Evolutionary conservation across 2,329 filamentous ascomycete species (phyloP), one percentile per base, ranked within the genome.

Genomic region (Metarhizium album): DNA sequence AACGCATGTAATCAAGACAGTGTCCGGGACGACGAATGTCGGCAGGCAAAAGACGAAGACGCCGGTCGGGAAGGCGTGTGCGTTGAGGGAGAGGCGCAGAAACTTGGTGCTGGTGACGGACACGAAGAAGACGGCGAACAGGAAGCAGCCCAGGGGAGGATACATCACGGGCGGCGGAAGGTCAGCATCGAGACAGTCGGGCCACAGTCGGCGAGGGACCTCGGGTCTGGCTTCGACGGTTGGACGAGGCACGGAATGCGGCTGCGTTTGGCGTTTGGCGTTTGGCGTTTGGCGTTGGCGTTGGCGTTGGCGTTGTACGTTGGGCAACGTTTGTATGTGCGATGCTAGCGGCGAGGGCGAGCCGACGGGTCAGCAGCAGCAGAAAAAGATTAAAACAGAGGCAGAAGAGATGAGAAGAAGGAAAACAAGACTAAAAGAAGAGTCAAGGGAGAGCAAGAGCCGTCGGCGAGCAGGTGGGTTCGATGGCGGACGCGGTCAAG

Each of bases 21-120:
- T 16, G 27, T 66, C 64, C 49, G 57, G 53, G 35, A 64, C 42
- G 48, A 65, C 56, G 50, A 66, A 65, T 1, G 62, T 59, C 42
- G 64, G 63, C 14, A 66, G 56, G 50, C 60, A 65, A 8, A 64
- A 50, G n/a, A 65, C n/a, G 22, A 64, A 64, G 20, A 59, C 54
- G 24, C 48, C 45, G n/a, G 50, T n/a, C 2, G 64, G 59, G 22
- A 66, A 57, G 7, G 57, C 57, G 33, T 53, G 55, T 35, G 58
- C 57, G 46, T 64, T 59, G 31, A 58, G 58, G 52, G 51, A 54
- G 8, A 66, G 58, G 48, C 59, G 62, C 14, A 65, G 52, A 8
- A 61, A 29, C 46, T 66, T 66, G 42, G 61, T 60, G 11, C 54
- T 53, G 33, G 60, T 42, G 11, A 65, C 50, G 33, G 63, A 62